phyloP scores from a whole-genome alignment of 371 early-diverging fungal genomes.

The Mortierella sp. region DNA sequence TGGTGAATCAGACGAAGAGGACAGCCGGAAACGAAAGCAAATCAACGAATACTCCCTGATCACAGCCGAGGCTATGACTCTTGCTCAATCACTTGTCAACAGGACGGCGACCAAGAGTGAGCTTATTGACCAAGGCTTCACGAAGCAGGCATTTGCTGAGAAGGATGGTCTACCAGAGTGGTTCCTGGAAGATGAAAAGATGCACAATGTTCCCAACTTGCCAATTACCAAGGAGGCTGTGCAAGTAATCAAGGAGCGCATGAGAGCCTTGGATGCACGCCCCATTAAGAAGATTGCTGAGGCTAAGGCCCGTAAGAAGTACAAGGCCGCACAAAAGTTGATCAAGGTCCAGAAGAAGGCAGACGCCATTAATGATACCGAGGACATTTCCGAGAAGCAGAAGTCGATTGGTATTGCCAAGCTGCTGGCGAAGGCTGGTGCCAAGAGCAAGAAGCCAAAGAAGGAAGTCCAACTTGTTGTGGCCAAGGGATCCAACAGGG shows the following conservation, averaged over 20 bases:
- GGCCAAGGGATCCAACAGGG: slow-evolving; percentile 88
- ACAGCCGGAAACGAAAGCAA: slow-evolving; percentile 74
- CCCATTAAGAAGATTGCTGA: slow-evolving; percentile 99
- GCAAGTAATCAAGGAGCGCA: slow-evolving; percentile 80
- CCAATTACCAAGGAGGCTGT: slow-evolving; percentile 98
- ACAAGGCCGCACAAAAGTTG: slow-evolving; percentile 76
- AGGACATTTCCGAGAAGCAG: slow-evolving; percentile 90
- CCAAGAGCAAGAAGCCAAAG: slow-evolving; percentile 79
- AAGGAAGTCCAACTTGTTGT: slow-evolving; percentile 90
- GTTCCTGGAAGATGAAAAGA: slow-evolving; percentile 94
- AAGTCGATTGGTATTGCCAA: slow-evolving; percentile 88
- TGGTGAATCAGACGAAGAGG: slow-evolving; percentile 77
- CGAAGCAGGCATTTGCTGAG: slow-evolving; percentile 91
- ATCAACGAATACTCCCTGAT: slow-evolving; percentile 61
- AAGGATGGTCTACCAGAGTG: slow-evolving; percentile 88
- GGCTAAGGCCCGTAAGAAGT: slow-evolving; percentile 97
- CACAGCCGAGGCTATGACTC: slow-evolving; percentile 91
- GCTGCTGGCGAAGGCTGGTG: slow-evolving; percentile 74
- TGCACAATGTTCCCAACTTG: slow-evolving; percentile 87
- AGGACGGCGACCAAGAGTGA: slow-evolving; percentile 80
- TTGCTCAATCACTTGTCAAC: slow-evolving; percentile 89
- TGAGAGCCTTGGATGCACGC: slow-evolving; percentile 91
- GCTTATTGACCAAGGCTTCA: slow-evolving; percentile 90
- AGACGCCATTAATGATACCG: slow-evolving; percentile 84
- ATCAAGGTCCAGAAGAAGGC: slow-evolving; percentile 92